Evolutionary conservation across 306 rosid species (phyloP).

Genomic region (Adenanthera pavonina): DNA sequence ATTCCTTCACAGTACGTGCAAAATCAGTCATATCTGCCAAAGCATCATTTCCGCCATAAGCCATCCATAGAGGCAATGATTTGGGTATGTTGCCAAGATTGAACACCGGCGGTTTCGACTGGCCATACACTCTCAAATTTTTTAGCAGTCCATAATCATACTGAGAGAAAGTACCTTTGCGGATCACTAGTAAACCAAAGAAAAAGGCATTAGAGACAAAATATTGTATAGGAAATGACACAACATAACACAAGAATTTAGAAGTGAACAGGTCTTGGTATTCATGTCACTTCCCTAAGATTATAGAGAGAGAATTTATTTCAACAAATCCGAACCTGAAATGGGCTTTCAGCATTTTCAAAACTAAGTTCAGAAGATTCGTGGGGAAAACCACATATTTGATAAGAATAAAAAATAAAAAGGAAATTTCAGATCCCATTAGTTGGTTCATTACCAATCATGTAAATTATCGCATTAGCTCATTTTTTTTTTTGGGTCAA

Average conservation of each 20-base stretch:
- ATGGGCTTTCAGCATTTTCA: slow-evolving; percentile 26
- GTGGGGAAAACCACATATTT: slow-evolving; percentile 22
- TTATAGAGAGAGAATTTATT: background rate
- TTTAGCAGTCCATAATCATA: slow-evolving; percentile 84
- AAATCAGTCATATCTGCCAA: slow-evolving; percentile 75
- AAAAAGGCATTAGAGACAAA: slow-evolving; percentile 31
- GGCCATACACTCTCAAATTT: slow-evolving; percentile 72
- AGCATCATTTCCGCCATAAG: slow-evolving; percentile 84
- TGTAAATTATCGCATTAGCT: slow-evolving; percentile 13
- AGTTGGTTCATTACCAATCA: background rate
- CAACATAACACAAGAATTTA: slow-evolving; percentile 8
- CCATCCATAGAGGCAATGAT: slow-evolving; percentile 92
- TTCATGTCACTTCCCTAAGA: background rate
- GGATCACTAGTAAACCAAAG: slow-evolving; percentile 74
- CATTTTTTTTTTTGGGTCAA: background rate
- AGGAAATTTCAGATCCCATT: slow-evolving; percentile 4
- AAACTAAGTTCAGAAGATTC: slow-evolving; percentile 28
- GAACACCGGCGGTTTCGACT: slow-evolving; percentile 71
- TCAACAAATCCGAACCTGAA: slow-evolving; percentile 29
- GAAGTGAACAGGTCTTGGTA: background rate
- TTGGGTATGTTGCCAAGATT: slow-evolving; percentile 75
- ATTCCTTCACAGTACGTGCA: slow-evolving; percentile 64
- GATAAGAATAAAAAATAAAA: background rate
- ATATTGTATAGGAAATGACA: slow-evolving; percentile 4
- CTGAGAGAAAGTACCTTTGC: slow-evolving; percentile 75